These are phyloP conservation scores for Colletotrichum sansevieriae DNA, from an alignment of 2,329 filamentous ascomycete genomes.

Conservation along the genomic window DNA sequence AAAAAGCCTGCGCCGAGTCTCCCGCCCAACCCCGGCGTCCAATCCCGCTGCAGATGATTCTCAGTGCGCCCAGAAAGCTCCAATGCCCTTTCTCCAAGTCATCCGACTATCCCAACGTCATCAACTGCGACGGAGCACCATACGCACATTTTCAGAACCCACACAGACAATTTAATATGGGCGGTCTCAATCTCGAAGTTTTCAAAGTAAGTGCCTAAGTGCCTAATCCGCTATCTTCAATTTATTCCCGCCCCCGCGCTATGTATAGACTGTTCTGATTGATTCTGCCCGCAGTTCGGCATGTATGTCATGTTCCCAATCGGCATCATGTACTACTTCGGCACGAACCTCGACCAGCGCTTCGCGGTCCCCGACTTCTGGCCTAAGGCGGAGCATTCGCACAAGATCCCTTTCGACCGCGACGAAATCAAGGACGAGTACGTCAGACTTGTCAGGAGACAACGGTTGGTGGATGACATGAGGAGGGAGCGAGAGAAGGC, in stretches of 20 bases:
- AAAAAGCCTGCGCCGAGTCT: constrained; percentile 38
- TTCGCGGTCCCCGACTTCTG: constrained; percentile 94
- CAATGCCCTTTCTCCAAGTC: constrained; percentile 19
- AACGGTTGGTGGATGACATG: constrained; percentile 83
- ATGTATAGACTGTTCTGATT: background rate
- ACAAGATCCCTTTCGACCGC: constrained; percentile 80
- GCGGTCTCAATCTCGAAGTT: constrained; percentile 87
- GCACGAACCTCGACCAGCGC: constrained; percentile 93
- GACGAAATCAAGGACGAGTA: constrained; percentile 89
- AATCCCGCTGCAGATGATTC: constrained; percentile 36
- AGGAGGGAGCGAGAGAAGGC: constrained; percentile 57
- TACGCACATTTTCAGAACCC: background rate
- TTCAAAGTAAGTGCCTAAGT: constrained; percentile 78
- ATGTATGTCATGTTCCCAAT: constrained; percentile 99
- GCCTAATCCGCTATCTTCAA: background rate
- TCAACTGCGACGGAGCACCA: background rate
- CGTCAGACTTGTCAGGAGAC: constrained; percentile 73
- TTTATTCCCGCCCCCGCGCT: background rate
- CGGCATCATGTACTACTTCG: constrained; percentile 99
- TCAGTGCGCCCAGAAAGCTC: constrained; percentile 22
- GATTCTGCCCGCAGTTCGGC: constrained; percentile 76
- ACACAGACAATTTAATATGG: constrained; percentile 60
- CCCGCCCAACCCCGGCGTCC: constrained; percentile 25
- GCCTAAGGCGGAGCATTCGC: constrained; percentile 84
- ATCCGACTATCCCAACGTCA: constrained; percentile 30